Base-by-base conservation (phyloP, 2,329 filamentous ascomycete genomes). In the Neospermospora avenae region DNA sequence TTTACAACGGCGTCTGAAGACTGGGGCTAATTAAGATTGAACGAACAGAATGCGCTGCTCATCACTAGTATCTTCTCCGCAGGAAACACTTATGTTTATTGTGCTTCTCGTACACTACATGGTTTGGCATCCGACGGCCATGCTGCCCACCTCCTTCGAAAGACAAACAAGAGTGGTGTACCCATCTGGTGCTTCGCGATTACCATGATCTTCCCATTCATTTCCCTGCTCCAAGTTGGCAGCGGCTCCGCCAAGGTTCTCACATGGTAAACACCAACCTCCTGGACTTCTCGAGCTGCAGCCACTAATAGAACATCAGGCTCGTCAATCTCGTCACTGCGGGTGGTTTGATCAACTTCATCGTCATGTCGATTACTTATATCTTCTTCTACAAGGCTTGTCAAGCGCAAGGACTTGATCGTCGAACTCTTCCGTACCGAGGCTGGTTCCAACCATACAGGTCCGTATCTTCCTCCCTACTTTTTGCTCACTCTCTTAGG, bases 261-360 rank as follows among this genome's bases (percentile, higher is more conserved):
- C 65, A 72, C 70, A 64, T 75, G 73, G 53, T 46, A 45, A 14
- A n/a, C 7, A 10, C 20, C 35, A 10, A 7, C 13, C 1, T 42
- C 4, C 8, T 18, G 6, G 20, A 10, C 13, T 2, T 14, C 20
- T 20, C 18, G 10, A 1, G 11, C 18, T 20, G 14, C 7, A 5
- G 16, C 28, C 16, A 42, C 51, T 41, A 41, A 54, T 14, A 20
- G 1, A 18, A 20, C 11, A 16, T 24, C 7, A 55, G 53, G 72
- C 70, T 75, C 58, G 71, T 71, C 5, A 73, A 74, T 67, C 74
- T 89, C 74, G 89, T 48, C 24, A 90, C 88, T 7, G 87, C 88
- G 0, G 89, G 87, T 0, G 87, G 90, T 69, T 41, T 79, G 90
- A 85, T 90, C 74, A 88, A 88, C 73, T 90, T 86, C 73, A 79